phyloP scores from a whole-genome alignment of 2,329 filamentous ascomycete species.

The Calcarisporium arbuscula region DNA sequence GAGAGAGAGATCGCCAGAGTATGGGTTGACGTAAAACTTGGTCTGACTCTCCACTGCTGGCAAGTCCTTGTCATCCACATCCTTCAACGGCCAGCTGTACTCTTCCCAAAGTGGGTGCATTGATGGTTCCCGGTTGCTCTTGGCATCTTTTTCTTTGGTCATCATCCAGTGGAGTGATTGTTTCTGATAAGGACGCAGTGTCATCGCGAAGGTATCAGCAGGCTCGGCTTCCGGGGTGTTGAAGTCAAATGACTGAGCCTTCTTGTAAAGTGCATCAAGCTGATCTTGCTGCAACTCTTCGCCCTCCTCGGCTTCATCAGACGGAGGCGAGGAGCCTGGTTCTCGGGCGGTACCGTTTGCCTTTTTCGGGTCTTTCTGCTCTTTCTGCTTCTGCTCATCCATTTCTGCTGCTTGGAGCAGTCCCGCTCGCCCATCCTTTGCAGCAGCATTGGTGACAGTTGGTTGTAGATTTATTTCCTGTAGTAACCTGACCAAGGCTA shows the following conservation, averaged over 20 bases:
- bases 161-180: constrained; percentile 97
- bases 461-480: constrained; percentile 82
- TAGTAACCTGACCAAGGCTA: constrained; percentile 81
- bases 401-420: constrained; percentile 82
- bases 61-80: constrained; percentile 75
- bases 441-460: constrained; percentile 65
- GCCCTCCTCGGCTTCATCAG: constrained; percentile 73
- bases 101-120: constrained; percentile 99
- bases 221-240: constrained; percentile 82
- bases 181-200: constrained; percentile 86
- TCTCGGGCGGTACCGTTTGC: constrained; percentile 7
- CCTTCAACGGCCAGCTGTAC: constrained; percentile 81
- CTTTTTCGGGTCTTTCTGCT: constrained; percentile 47
- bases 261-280: constrained; percentile 87
- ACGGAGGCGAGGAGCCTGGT: constrained; percentile 43
- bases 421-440: constrained; percentile 75
- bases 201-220: constrained; percentile 72
- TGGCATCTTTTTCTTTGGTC: constrained; percentile 78
- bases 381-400: constrained; percentile 68
- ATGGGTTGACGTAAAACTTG: constrained; percentile 92
- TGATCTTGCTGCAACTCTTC: constrained; percentile 93
- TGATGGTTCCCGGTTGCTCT: constrained; percentile 63
- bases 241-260: constrained; percentile 96
- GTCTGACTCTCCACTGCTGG: constrained; percentile 58
- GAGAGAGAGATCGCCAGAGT: constrained; percentile 87